Evolutionary conservation across 495 filamentous ascomycete genomes (phyloP).

Genomic region (Filosporella fistucella): DNA sequence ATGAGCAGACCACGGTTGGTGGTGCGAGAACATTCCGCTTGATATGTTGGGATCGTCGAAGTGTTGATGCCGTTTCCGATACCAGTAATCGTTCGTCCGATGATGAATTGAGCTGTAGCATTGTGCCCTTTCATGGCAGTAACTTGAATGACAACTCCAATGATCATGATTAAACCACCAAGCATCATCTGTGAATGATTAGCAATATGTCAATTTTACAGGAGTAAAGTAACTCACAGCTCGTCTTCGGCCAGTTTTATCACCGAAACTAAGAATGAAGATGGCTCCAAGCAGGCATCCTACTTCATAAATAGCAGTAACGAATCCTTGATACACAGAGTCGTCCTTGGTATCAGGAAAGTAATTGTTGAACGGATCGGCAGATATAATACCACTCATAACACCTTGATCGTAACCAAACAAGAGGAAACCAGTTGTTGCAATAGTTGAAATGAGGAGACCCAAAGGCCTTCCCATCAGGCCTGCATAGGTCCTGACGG

Average conservation of each 20-base stretch:
- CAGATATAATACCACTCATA: constrained; percentile 80
- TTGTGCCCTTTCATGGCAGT: constrained; percentile 38
- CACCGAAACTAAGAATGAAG: constrained; percentile 63
- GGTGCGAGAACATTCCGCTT: constrained; percentile 71
- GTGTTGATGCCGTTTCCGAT: constrained; percentile 77
- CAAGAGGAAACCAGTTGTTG: constrained; percentile 69
- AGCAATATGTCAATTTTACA: not conserved
- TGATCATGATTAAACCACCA: constrained; percentile 66
- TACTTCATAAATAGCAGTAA: constrained; percentile 81
- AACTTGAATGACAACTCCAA: constrained; percentile 68
- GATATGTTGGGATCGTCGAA: constrained; percentile 74
- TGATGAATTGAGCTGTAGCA: constrained; percentile 62
- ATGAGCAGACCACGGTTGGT: constrained; percentile 78
- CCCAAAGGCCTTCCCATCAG: constrained; percentile 61
- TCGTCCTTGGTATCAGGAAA: constrained; percentile 59
- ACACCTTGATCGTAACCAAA: constrained; percentile 60
- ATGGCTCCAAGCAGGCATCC: constrained; percentile 74
- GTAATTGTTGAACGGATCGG: constrained; percentile 62
- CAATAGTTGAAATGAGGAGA: constrained; percentile 58
- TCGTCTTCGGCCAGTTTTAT: constrained; percentile 59
- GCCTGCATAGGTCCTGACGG: constrained; percentile 46
- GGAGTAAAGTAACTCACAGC: constrained; percentile 28
- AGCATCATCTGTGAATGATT: constrained; percentile 39
- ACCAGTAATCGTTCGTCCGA: constrained; percentile 70
- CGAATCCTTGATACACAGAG: constrained; percentile 70